These are phyloP conservation scores for Paramecium caudatum DNA, from an alignment of 73 alveolate genomes.

Conservation along the genomic window DNA sequence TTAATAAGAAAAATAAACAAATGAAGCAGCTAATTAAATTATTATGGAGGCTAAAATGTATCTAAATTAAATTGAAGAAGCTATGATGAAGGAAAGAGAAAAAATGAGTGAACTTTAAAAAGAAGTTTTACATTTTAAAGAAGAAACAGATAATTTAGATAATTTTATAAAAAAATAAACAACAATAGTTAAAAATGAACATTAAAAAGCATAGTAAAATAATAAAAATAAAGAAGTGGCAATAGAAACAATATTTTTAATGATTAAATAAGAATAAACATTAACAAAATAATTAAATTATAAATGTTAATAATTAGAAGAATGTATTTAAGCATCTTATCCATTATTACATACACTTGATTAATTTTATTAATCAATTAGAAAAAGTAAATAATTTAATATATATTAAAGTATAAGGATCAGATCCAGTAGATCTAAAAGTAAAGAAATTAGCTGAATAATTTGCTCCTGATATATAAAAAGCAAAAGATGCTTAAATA, in stretches of 20 bases:
- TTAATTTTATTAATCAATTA: constrained; percentile 53
- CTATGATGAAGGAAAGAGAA: constrained; percentile 67
- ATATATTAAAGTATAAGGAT: constrained; percentile 20
- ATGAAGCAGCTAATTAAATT: constrained; percentile 68
- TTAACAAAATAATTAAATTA: constrained; percentile 2
- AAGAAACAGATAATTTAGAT: constrained; percentile 28
- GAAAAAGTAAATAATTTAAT: background rate
- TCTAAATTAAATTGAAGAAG: constrained; percentile 65
- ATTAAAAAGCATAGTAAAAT: background rate
- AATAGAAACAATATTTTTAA: constrained; percentile 57
- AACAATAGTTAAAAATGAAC: constrained; percentile 17
- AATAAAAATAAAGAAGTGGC: constrained; percentile 54
- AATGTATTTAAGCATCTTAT: constrained; percentile 21
- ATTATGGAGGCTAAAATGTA: constrained; percentile 72
- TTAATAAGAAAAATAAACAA: constrained; percentile 54
- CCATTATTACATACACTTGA: constrained; percentile 4
- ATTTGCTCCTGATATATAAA: constrained; percentile 29
- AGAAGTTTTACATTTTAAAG: constrained; percentile 29
- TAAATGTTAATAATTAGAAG: constrained; percentile 19
- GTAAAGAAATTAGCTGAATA: constrained; percentile 44
- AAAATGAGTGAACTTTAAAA: constrained; percentile 56
- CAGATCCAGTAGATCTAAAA: constrained; percentile 64
- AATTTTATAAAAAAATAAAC: constrained; percentile 1
- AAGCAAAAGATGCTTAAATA: constrained; percentile 43
- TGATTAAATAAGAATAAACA: constrained; percentile 65